These are phyloP conservation scores for Aspergillus japonicus DNA, from an alignment of 2,329 filamentous ascomycete species.

Conservation along the genomic window DNA sequence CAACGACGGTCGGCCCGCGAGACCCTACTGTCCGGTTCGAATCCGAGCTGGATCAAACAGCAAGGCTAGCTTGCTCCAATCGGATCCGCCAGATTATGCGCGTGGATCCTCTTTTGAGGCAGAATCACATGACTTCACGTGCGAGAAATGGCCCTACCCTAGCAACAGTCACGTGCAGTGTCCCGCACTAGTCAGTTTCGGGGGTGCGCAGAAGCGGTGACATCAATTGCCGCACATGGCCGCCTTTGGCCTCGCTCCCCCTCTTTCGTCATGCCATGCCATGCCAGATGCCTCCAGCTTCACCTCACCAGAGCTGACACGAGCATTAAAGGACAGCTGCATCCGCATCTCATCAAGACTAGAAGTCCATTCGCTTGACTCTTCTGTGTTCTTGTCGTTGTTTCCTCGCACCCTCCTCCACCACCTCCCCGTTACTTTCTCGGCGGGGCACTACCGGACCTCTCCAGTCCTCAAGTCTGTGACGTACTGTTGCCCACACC, in stretches of 20 bases:
- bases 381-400: background rate
- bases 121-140: background rate
- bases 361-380: background rate
- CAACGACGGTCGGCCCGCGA: too few relatives aligned
- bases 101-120: background rate
- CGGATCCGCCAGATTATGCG: background rate
- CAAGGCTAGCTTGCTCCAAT: background rate
- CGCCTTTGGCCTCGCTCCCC: background rate
- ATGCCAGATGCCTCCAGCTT: background rate
- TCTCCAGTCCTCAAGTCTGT: slow-evolving; percentile 10
- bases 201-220: slow-evolving; percentile 9
- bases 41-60: too few relatives aligned
- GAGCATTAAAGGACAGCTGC: background rate
- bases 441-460: background rate
- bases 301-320: background rate
- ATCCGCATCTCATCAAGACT: background rate
- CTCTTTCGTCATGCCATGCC: background rate
- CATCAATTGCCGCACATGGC: slow-evolving; percentile 9
- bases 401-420: background rate
- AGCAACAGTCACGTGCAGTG: slow-evolving; percentile 7
- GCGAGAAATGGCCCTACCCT: background rate
- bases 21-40: too few relatives aligned
- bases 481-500: slow-evolving; percentile 22
- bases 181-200: background rate
- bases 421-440: background rate